Base-by-base conservation (phyloP, 345 rosid species). In the Reutealis trisperma region DNA sequence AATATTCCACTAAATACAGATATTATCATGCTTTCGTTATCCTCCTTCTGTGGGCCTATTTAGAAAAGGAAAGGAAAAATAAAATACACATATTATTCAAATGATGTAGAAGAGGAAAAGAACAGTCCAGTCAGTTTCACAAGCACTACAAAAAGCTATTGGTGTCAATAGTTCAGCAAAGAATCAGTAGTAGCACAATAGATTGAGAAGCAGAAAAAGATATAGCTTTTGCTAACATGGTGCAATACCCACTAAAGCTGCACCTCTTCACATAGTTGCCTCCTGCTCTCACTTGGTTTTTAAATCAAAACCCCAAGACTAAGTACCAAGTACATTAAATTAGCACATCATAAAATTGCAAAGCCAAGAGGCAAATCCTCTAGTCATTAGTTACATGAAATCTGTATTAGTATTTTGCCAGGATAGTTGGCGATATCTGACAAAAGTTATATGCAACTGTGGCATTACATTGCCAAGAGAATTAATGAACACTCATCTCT, bases 401-500 rank as follows among this genome's bases (percentile, higher is more conserved):
- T 44, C 70, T 45, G 58, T 45, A 12, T 14, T 19, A 22, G 9
- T 62, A 30, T 44, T 22, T 63, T 12, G 67, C 18, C 37, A 42
- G 2, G 72, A 18, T 15, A 71, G 57, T 73, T 47, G 37, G 47
- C 25, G 42, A 60, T 47, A 49, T 21, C 34, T 45, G 65, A 73
- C 55, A 66, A 80, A 72, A 84, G 63, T 67, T 21, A 71, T 60
- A 78, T 21, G 70, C 65, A 71, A 22, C 30, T 67, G 79, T 21
- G 71, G 54, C 70, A 51, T 70, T 63, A 64, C 75, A 72, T 71
- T 51, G 51, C 71, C 82, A 70, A 57, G 16, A 67, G 61, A 71
- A 84, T 30, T 61, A 73, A 75, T 70, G 62, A 83, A 63, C 78
- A 73, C 77, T 73, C 79, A 61, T 74, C 84, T 79, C 84, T 63